Evolutionary conservation across 768 basidiomycete genomes (phyloP).

Genomic region (Kwoniella sp.): DNA sequence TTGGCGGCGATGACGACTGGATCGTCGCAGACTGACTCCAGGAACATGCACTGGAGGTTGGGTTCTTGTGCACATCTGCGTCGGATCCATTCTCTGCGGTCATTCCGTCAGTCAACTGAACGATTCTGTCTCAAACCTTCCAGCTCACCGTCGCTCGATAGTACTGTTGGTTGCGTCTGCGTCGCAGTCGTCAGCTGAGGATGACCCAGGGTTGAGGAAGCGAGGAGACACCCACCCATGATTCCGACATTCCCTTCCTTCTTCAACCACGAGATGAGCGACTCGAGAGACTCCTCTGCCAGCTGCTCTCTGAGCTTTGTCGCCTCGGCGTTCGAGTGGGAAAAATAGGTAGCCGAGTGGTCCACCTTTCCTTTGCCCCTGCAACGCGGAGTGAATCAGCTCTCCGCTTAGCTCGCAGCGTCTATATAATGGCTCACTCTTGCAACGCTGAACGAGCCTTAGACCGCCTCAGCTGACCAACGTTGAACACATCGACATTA

Average conservation of each 20-base stretch:
- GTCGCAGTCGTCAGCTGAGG: not conserved
- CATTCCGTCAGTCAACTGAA: too few relatives aligned
- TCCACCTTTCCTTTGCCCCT: slow-evolving; percentile 83
- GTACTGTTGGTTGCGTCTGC: slow-evolving; percentile 96
- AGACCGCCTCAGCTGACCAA: slow-evolving; percentile 84
- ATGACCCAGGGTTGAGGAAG: not conserved
- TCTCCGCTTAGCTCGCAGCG: too few relatives aligned
- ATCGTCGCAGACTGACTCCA: slow-evolving; percentile 93
- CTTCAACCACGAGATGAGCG: slow-evolving; percentile 90
- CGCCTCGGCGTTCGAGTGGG: slow-evolving; percentile 74
- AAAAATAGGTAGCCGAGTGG: slow-evolving; percentile 86
- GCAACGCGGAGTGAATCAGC: too few relatives aligned
- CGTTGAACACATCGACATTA: slow-evolving; percentile 97
- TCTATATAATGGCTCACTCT: slow-evolving; percentile 22
- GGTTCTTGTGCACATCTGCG: slow-evolving; percentile 79
- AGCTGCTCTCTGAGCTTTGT: slow-evolving; percentile 72
- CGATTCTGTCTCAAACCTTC: too few relatives aligned
- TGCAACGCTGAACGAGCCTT: slow-evolving; percentile 57
- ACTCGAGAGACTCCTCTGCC: slow-evolving; percentile 87
- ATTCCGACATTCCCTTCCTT: slow-evolving; percentile 90
- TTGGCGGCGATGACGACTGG: slow-evolving; percentile 92
- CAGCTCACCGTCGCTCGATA: slow-evolving; percentile 60
- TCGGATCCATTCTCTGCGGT: slow-evolving; percentile 71
- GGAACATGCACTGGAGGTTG: slow-evolving; percentile 80
- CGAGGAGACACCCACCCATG: slow-evolving; percentile 64